Conservation (phyloP, 768 basidiomycete species). For the Psilocybe subaeruginosa region DNA sequence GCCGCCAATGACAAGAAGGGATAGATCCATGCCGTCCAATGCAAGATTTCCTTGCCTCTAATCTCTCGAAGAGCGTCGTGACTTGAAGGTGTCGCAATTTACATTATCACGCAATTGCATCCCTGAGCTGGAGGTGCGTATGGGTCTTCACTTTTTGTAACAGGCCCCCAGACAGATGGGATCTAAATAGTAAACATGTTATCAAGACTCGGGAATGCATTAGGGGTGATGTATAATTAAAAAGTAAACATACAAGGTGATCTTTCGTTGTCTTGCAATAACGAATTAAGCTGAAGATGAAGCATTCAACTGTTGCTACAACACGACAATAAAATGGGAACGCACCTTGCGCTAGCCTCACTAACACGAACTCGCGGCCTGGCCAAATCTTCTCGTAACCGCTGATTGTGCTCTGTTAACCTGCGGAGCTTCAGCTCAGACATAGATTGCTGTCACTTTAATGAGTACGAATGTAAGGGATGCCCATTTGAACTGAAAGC, state of each 20-base stretch:
- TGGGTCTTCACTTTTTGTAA: conserved; percentile 89
- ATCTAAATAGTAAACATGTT: conserved; percentile 49
- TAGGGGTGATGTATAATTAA: conserved; percentile 16
- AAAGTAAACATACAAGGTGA: conserved; percentile 65
- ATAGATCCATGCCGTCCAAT: conserved; percentile 8
- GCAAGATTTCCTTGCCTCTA: conserved; percentile 9
- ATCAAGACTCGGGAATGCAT: conserved; percentile 7
- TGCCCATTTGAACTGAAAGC: conserved; percentile 19
- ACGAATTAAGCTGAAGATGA: conserved; percentile 72
- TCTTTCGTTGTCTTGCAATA: conserved; percentile 96
- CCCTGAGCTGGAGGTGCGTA: conserved; percentile 83
- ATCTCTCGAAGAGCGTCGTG: conserved; percentile 5
- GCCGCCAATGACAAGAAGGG: conserved; percentile 6
- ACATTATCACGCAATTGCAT: conserved; percentile 77
- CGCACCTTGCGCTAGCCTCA: conserved; percentile 87
- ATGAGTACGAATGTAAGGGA: conserved; percentile 8
- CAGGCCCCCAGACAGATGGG: conserved; percentile 93
- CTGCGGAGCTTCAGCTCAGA: conserved; percentile 95
- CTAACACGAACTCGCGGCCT: conserved; percentile 90
- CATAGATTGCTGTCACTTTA: conserved; percentile 76
- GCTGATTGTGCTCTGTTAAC: conserved; percentile 91
- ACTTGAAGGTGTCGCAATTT: conserved; percentile 25
- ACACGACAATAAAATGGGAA: conserved; percentile 17
- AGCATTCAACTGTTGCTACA: conserved; percentile 4
- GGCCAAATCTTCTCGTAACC: conserved; percentile 86